Evolutionary conservation across 1,284 basidiomycete species (phyloP), one percentile per base, ranked within the genome.

Genomic region (Tylopilus sp.): DNA sequence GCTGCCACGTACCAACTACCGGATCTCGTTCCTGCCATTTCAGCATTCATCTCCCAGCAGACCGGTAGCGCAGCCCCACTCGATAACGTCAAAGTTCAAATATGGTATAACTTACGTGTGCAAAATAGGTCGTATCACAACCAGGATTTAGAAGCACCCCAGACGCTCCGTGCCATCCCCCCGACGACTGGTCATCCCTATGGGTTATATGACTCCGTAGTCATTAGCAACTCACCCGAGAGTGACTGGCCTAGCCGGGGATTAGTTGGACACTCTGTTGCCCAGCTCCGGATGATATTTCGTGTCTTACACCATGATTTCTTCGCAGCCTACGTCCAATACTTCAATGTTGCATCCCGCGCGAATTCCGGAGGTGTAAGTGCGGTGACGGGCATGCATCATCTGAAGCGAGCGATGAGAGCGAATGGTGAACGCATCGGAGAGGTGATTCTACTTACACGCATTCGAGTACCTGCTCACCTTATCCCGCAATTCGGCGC

Each of bases 51-150:
- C 4, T 4, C 52, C 13, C 53, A 41, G n/a, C 4, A 6, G n/a
- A n/a, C n/a, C n/a, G n/a, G n/a, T n/a, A n/a, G n/a, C n/a, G n/a
- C n/a, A n/a, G n/a, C n/a, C n/a, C n/a, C n/a, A n/a, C n/a, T n/a
- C n/a, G n/a, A n/a, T n/a, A n/a, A n/a, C n/a, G n/a, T n/a, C n/a
- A n/a, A n/a, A n/a, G n/a, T n/a, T n/a, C 60, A 67, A 49, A 38
- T 66, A 33, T 67, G 66, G 60, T 33, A 57, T n/a, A 67, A 41
- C 6, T 12, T 67, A 13, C 16, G 16, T 13, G n/a, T 57, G 3
- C 65, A 67, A 15, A 54, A 59, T 18, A 56, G 8, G 44, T 38
- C 13, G 4, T 67, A 62, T 52, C 60, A 67, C 29, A 18, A 41
- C 16, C 7, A 32, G 49, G 26, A 22, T 1, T 24, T 59, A 2